Conservation (phyloP, 495 filamentous ascomycete genomes). For the Glonium stellatum region DNA sequence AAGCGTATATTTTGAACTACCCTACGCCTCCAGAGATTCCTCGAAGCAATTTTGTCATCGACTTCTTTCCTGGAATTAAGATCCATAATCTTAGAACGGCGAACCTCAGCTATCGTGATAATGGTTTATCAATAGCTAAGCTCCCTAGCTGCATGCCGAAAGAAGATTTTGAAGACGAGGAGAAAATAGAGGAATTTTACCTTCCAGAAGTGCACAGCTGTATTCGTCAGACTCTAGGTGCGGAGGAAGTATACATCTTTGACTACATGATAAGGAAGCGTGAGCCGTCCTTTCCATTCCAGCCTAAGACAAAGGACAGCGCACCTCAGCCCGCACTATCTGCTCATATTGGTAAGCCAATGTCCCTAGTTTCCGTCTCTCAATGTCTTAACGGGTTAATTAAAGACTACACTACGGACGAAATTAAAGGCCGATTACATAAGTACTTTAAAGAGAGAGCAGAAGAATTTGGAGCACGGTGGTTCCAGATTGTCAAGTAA, state of each 20-base stretch:
- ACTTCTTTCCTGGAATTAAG: slow-evolving; percentile 10
- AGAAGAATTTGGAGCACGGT: slow-evolving; percentile 2
- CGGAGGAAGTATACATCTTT: slow-evolving; percentile 10
- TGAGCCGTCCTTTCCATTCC: slow-evolving; percentile 10
- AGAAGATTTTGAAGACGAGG: slow-evolving; percentile 13
- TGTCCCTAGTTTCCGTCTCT: no score
- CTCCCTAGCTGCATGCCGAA: slow-evolving; percentile 10
- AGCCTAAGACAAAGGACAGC: slow-evolving; percentile 9
- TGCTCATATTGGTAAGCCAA: slow-evolving; percentile 15
- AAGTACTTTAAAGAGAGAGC: slow-evolving; percentile 9
- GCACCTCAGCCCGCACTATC: slow-evolving; percentile 8
- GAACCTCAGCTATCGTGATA: slow-evolving; percentile 1
- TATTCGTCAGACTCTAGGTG: slow-evolving; percentile 9
- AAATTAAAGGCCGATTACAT: neutral
- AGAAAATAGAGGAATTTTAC: slow-evolving; percentile 10
- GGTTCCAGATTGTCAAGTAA: slow-evolving; percentile 16
- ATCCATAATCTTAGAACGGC: slow-evolving; percentile 12
- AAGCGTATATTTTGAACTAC: slow-evolving; percentile 14
- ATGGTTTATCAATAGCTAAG: slow-evolving; percentile 8
- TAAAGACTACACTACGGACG: no score
- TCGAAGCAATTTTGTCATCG: slow-evolving; percentile 15
- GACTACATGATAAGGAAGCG: slow-evolving; percentile 18
- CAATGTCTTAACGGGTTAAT: no score
- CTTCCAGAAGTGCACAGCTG: slow-evolving; percentile 11
- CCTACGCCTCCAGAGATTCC: slow-evolving; percentile 11